phyloP scores from a whole-genome alignment of 164 flowering plant genomes.

The Hamamelis virginiana region DNA sequence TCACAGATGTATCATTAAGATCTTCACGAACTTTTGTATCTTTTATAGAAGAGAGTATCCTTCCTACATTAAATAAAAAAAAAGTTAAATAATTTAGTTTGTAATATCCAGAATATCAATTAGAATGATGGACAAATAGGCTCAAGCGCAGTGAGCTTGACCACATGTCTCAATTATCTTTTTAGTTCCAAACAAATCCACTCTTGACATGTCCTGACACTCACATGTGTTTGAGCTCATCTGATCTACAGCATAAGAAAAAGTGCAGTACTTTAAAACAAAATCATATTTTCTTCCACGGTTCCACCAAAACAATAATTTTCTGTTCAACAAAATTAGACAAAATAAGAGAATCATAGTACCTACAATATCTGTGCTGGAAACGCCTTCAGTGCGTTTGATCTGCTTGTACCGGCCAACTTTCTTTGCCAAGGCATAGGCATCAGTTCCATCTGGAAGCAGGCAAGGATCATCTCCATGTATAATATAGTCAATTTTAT shows the following conservation, averaged over 20 bases:
- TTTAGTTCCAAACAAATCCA: background rate
- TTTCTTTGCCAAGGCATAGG: constrained; percentile 88
- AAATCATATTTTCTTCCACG: background rate
- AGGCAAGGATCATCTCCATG: constrained; percentile 96
- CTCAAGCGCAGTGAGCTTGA: background rate
- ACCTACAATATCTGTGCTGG: constrained; percentile 97
- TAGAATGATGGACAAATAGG: too few relatives aligned
- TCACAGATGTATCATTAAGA: constrained; percentile 15
- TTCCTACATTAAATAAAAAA: constrained; percentile 40
- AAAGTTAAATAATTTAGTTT: background rate
- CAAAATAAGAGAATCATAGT: constrained; percentile 14
- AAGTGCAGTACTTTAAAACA: background rate
- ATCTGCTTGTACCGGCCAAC: constrained; percentile 95
- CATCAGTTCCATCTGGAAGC: constrained; percentile 70
- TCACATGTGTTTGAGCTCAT: background rate
- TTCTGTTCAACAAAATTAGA: background rate
- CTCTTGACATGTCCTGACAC: background rate
- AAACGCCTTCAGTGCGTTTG: constrained; percentile 95
- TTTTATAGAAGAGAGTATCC: constrained; percentile 60
- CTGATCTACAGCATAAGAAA: background rate
- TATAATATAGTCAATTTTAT: constrained; percentile 83
- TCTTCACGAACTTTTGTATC: constrained; percentile 31
- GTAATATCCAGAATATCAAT: background rate
- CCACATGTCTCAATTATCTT: background rate
- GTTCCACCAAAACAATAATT: background rate